These are phyloP conservation scores for Pseudogymnoascus verrucosus DNA, from an alignment of 2,329 filamentous ascomycete species.

Conservation along the genomic window DNA sequence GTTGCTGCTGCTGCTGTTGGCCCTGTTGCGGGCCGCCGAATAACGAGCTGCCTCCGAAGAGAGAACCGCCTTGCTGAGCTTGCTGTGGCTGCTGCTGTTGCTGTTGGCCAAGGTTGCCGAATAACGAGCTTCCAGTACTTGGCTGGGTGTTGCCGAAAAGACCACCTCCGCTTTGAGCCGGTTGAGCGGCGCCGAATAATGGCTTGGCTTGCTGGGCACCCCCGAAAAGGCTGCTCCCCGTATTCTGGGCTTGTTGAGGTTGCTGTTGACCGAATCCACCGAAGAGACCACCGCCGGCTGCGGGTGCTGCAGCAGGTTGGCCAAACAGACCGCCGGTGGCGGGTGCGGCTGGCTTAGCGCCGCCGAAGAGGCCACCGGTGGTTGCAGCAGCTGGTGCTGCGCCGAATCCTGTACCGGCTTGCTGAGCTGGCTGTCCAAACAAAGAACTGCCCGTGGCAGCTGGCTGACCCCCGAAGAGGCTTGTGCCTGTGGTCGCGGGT, in stretches of 20 bases:
- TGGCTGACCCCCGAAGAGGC: slow-evolving; percentile 30
- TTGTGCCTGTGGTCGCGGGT: slow-evolving; percentile 23
- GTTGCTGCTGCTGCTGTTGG: slow-evolving; percentile 42
- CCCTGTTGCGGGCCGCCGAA: slow-evolving; percentile 47
- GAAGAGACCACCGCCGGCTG: slow-evolving; percentile 28
- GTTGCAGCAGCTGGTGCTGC: slow-evolving; percentile 19
- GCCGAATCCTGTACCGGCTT: slow-evolving; percentile 17
- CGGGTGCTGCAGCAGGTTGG: slow-evolving; percentile 27
- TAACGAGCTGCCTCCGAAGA: slow-evolving; percentile 55
- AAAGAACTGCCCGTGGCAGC: slow-evolving; percentile 16
- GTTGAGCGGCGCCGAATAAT: slow-evolving; percentile 40
- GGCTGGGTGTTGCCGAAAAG: slow-evolving; percentile 47
- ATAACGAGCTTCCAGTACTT: slow-evolving; percentile 18
- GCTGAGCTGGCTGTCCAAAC: slow-evolving; percentile 14
- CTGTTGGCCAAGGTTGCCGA: slow-evolving; percentile 24
- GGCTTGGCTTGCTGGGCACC: slow-evolving; percentile 47
- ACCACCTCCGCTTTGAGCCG: slow-evolving; percentile 38
- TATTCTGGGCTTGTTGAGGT: slow-evolving; percentile 31
- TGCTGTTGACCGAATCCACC: slow-evolving; percentile 29
- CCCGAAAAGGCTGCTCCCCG: slow-evolving; percentile 45
- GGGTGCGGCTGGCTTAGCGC: slow-evolving; percentile 31
- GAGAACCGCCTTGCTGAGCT: slow-evolving; percentile 47
- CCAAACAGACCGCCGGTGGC: slow-evolving; percentile 36
- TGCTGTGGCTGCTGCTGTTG: slow-evolving; percentile 30
- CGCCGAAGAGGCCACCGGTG: slow-evolving; percentile 34